phyloP scores from a whole-genome alignment of 805 yeast species.

The Danielozyma ontarioensis region DNA sequence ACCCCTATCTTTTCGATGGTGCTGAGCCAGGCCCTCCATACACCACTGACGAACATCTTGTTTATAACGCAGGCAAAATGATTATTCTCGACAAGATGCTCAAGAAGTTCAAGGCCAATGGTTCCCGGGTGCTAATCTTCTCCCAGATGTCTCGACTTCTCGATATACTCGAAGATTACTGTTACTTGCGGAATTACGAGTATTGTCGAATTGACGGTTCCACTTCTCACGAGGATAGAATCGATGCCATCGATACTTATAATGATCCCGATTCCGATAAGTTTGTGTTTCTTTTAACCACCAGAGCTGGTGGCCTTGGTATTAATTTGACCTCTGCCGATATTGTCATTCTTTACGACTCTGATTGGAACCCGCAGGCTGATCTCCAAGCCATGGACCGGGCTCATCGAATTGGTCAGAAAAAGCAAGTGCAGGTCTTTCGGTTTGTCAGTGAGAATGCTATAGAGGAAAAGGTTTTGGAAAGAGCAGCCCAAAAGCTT shows the following conservation, averaged over 20 bases:
- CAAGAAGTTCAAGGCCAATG: conserved; percentile 57
- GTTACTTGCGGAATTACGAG: conserved; percentile 60
- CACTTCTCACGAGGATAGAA: conserved; percentile 74
- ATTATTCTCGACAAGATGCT: conserved; percentile 64
- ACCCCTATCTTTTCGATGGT: conserved; percentile 80
- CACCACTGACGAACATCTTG: conserved; percentile 79
- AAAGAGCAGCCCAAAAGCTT: conserved; percentile 75
- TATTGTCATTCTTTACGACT: conserved; percentile 67
- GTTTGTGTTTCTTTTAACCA: conserved; percentile 70
- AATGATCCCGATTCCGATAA: conserved; percentile 70
- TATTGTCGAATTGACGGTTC: conserved; percentile 83
- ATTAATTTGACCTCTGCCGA: conserved; percentile 80
- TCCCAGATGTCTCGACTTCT: conserved; percentile 81
- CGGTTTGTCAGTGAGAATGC: conserved; percentile 78
- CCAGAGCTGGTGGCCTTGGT: conserved; percentile 90
- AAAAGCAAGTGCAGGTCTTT: conserved; percentile 75
- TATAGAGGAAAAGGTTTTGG: conserved; percentile 76
- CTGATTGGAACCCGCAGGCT: conserved; percentile 89
- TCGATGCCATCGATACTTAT: conserved; percentile 71
- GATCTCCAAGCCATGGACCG: conserved; percentile 88
- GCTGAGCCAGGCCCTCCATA: conserved; percentile 89
- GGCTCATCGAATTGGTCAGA: conserved; percentile 86
- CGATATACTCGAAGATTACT: conserved; percentile 77
- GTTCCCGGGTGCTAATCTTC: conserved; percentile 73
- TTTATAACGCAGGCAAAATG: conserved; percentile 68